These are phyloP conservation scores for Leccinum imitatum DNA, from an alignment of 768 basidiomycete species.

Conservation along the genomic window DNA sequence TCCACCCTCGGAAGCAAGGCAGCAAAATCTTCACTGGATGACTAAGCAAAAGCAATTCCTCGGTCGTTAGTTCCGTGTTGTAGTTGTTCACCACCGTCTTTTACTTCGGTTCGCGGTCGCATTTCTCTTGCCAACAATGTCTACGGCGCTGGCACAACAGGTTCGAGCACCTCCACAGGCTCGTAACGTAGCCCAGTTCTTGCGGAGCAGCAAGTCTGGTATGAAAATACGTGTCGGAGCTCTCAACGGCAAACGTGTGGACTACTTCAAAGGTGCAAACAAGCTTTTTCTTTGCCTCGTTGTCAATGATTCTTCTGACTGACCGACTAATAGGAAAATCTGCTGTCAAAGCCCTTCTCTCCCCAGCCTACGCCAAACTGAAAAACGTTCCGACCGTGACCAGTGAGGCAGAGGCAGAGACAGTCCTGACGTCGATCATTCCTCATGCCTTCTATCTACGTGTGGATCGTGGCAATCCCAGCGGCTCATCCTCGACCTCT, in stretches of 20 bases:
- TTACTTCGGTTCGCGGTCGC: not conserved
- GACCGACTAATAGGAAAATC: constrained; percentile 66
- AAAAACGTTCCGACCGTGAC: constrained; percentile 76
- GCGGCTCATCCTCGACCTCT: constrained; percentile 53
- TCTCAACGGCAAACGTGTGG: constrained; percentile 89
- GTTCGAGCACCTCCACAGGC: constrained; percentile 76
- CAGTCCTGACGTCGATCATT: constrained; percentile 66
- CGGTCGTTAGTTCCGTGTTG: not conserved
- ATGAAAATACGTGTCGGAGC: constrained; percentile 90
- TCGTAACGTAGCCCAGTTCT: constrained; percentile 80
- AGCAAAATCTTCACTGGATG: not conserved
- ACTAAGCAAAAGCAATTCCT: constrained; percentile 14
- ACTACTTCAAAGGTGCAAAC: constrained; percentile 93
- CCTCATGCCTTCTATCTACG: constrained; percentile 91
- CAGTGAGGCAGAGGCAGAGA: constrained; percentile 71
- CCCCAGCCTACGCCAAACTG: constrained; percentile 87
- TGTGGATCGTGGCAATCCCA: constrained; percentile 68
- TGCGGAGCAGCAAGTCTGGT: constrained; percentile 82
- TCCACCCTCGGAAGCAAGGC: too few relatives aligned
- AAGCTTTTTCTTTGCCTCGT: not conserved
- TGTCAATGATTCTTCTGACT: not conserved
- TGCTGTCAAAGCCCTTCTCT: constrained; percentile 87
- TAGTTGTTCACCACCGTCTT: not conserved
- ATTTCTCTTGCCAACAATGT: constrained; percentile 26
- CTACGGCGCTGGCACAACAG: constrained; percentile 63